phyloP scores from a whole-genome alignment of 257 asterid species.

The Capsicum chinense region DNA sequence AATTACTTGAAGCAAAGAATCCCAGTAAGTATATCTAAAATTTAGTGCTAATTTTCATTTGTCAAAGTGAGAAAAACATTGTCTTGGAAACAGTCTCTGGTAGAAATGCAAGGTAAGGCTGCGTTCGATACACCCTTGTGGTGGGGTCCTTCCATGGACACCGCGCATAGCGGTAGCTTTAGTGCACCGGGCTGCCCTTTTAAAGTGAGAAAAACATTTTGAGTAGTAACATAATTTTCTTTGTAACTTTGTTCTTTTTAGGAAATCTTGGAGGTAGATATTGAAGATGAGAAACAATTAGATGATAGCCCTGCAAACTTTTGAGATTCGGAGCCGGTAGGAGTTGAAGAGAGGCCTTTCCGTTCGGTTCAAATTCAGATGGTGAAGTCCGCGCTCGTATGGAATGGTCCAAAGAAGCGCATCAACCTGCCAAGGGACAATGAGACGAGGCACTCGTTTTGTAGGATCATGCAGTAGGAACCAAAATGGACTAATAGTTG shows the following conservation, averaged over 20 bases:
- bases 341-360: slow-evolving; percentile 7
- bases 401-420: neutral
- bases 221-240: neutral
- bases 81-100: too few species aligned
- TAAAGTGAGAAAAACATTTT: too few species aligned
- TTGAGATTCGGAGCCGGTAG: slow-evolving; percentile 29
- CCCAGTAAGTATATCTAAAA: slow-evolving; percentile 54
- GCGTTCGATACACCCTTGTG: too few species aligned
- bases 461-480: neutral
- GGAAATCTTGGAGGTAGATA: slow-evolving; percentile 95
- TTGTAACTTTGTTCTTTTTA: slow-evolving; percentile 8
- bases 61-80: neutral
- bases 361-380: neutral
- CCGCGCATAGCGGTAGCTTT: too few species aligned
- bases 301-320: slow-evolving; percentile 96
- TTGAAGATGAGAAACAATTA: slow-evolving; percentile 92
- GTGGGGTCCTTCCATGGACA: too few species aligned
- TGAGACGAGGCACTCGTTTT: neutral
- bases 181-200: too few species aligned
- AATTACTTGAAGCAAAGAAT: slow-evolving; percentile 95
- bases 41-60: neutral
- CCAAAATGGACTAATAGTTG: neutral
- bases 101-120: too few species aligned
- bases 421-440: neutral
- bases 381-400: neutral